Conservation (phyloP, 2,329 filamentous ascomycete genomes). For the Colletotrichum sp. region DNA sequence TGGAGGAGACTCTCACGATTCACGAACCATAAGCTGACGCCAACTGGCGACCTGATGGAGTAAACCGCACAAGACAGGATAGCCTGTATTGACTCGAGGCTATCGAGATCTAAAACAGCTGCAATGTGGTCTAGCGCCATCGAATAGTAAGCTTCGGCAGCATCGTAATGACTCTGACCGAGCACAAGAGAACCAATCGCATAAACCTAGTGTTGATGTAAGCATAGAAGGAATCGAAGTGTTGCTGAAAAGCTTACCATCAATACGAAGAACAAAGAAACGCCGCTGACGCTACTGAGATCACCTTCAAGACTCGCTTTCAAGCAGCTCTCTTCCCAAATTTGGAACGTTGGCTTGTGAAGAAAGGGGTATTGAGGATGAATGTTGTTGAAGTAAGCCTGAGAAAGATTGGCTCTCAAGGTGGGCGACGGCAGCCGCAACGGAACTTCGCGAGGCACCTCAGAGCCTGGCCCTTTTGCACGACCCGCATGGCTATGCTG, state of each 20-base stretch:
- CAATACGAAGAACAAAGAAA: slow-evolving; percentile 23
- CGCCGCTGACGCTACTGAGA: background rate
- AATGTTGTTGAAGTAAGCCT: slow-evolving; percentile 41
- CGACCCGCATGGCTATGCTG: background rate
- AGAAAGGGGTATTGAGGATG: slow-evolving; percentile 42
- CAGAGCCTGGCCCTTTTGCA: background rate
- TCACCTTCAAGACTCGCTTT: background rate
- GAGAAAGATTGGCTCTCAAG: slow-evolving; percentile 22
- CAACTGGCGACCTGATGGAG: slow-evolving; percentile 32
- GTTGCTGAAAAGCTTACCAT: background rate
- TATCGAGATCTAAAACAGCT: slow-evolving; percentile 26
- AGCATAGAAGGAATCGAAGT: background rate
- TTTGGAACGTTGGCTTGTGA: slow-evolving; percentile 34
- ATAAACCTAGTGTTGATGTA: slow-evolving; percentile 4
- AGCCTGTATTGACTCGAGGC: slow-evolving; percentile 35
- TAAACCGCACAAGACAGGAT: slow-evolving; percentile 35
- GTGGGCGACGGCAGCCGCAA: slow-evolving; percentile 21
- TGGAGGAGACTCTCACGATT: too few species aligned
- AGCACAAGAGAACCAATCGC: slow-evolving; percentile 21
- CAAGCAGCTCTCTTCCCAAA: slow-evolving; percentile 32
- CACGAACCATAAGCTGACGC: slow-evolving; percentile 30
- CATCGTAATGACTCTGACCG: slow-evolving; percentile 1
- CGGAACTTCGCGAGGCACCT: background rate
- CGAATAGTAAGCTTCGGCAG: slow-evolving; percentile 16
- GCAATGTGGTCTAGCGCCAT: slow-evolving; percentile 25